Conservation (phyloP, 331 rosid genomes). For the Pyracantha coccinea region DNA sequence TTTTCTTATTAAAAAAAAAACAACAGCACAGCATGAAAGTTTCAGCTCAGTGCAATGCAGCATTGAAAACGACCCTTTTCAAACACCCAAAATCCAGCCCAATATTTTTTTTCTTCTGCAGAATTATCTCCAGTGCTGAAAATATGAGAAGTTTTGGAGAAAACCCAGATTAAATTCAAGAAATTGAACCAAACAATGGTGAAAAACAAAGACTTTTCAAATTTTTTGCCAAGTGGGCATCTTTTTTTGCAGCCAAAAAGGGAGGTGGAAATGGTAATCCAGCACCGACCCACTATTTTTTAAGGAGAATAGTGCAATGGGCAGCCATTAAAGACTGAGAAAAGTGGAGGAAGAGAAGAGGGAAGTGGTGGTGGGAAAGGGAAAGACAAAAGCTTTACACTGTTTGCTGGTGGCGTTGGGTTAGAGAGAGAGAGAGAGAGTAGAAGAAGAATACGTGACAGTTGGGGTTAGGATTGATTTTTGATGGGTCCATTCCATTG, state of each 20-base stretch:
- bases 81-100: neutral
- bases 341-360: constrained; percentile 33
- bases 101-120: neutral
- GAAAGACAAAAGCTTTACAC: constrained; percentile 14
- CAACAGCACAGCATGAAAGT: constrained; percentile 11
- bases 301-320: constrained; percentile 29
- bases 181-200: constrained; percentile 12
- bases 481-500: constrained; percentile 27
- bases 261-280: constrained; percentile 27
- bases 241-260: constrained; percentile 44
- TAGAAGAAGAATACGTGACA: constrained; percentile 52
- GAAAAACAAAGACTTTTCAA: constrained; percentile 15
- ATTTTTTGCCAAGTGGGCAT: constrained; percentile 21
- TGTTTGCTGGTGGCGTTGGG: neutral
- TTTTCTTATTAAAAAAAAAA: constrained; percentile 1
- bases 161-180: constrained; percentile 19
- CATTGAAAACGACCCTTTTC: constrained; percentile 18
- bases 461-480: constrained; percentile 44
- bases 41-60: constrained; percentile 16
- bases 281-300: constrained; percentile 62
- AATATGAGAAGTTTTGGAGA: constrained; percentile 12
- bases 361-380: constrained; percentile 17
- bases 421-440: constrained; percentile 10
- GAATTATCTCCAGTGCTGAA: neutral
- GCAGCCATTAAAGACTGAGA: constrained; percentile 59